Percentiles rank a stretch among this genome's conserved stretches.
phyloP scores from a whole-genome alignment of 805 yeast genomes.

The Zygoascus bituminiphila region DNA sequence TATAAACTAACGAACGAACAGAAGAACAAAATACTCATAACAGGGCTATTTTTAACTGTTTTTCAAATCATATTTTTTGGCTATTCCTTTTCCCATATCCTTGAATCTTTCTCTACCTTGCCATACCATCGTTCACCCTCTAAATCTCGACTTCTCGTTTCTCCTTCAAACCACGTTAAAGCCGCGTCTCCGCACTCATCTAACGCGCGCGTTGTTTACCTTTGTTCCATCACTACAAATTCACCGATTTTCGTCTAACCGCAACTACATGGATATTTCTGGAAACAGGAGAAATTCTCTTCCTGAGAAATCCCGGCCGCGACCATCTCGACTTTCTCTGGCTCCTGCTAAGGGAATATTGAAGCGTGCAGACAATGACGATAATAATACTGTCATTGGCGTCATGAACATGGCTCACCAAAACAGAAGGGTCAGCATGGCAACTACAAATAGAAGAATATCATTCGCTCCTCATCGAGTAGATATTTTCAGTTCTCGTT shows the following conservation, averaged over 20 bases:
- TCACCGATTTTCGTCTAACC: too few species aligned
- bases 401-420: constrained; percentile 24
- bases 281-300: neutral
- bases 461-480: constrained; percentile 60
- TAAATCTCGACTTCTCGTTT: too few species aligned
- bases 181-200: neutral
- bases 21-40: too few species aligned
- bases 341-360: constrained; percentile 35
- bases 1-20: too few species aligned
- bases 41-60: too few species aligned
- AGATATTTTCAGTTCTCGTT: neutral
- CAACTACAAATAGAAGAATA: constrained; percentile 43
- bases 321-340: constrained; percentile 28
- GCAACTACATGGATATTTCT: neutral
- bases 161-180: too few species aligned
- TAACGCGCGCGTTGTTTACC: neutral
- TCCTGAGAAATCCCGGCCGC: neutral
- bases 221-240: neutral
- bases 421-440: constrained; percentile 16
- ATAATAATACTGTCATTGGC: constrained; percentile 32
- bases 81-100: too few species aligned
- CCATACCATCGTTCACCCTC: too few species aligned
- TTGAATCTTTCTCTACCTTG: too few species aligned
- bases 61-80: too few species aligned
- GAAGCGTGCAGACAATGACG: constrained; percentile 26